Evolutionary conservation across 2,329 filamentous ascomycete species (phyloP), one percentile per base, ranked within the genome.

Genomic region (Leptosphaerulina australis): DNA sequence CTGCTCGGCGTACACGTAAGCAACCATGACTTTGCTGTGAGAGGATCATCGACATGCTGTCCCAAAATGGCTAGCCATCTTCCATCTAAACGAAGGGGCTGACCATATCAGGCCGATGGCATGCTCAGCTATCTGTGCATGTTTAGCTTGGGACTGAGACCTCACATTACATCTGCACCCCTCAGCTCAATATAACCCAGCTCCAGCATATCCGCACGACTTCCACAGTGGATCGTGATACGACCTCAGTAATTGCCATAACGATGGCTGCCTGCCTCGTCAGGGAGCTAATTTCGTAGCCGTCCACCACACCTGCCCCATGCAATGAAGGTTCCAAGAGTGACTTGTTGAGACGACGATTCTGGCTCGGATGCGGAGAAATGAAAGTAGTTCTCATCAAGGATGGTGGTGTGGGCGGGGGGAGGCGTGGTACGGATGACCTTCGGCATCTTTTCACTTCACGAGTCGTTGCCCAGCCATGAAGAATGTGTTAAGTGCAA

Each of bases 351-450:
- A 67, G 56, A 60, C 65, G 55, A 64, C 56, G 46, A 48, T 62
- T 60, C 58, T 64, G 58, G 54, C 50, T 64, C 53, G 41, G 48
- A 46, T 51, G 62, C 55, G 50, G 53, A 54, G 53, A 47, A 44
- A 58, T 44, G 45, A 51, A 50, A 52, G 48, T 56, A 53, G 48
- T 50, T 59, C 51, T 51, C 51, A 46, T 52, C 56, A 56, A 39
- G 58, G 55, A 53, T 50, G 48, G 53, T 49, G 50, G n/a, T n/a
- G n/a, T n/a, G n/a, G n/a, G n/a, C n/a, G n/a, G n/a, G n/a, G n/a
- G n/a, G 58, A 53, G 58, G 57, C 53, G 60, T 64, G 50, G 62
- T 64, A 62, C 62, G 65, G 66, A 60, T 55, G 46, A 58, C 55
- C 44, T 59, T 66, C 64, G 65, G 64, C 65, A 63, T 52, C 47